Conservation (phyloP, 78 protist genomes). For the Mantamonas sphyraenae region DNA sequence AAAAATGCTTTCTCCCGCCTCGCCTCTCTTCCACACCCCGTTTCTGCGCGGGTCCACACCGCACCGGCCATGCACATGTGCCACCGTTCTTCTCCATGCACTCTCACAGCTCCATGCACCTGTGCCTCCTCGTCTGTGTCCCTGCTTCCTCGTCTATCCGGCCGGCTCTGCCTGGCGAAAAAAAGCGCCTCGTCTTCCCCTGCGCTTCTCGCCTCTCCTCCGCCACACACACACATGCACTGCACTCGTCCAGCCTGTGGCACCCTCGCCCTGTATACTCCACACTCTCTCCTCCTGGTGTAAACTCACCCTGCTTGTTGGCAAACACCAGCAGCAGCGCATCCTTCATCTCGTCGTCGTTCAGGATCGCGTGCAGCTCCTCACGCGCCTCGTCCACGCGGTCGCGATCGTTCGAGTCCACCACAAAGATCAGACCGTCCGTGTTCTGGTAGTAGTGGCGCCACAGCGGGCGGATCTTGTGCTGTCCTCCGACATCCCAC, state of each 20-base stretch:
- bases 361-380: slow-evolving; percentile 63
- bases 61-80: too few species aligned
- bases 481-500: slow-evolving; percentile 91
- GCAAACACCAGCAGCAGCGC: slow-evolving; percentile 81
- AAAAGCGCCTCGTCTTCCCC: not conserved
- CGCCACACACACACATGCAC: too few species aligned
- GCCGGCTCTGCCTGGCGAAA: not conserved
- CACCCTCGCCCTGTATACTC: too few species aligned
- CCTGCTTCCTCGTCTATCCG: too few species aligned
- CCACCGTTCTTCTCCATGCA: too few species aligned
- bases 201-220: not conserved
- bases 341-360: slow-evolving; percentile 78
- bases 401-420: slow-evolving; percentile 82
- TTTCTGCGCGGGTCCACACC: too few species aligned
- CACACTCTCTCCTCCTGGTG: too few species aligned
- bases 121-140: too few species aligned
- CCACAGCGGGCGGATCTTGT: slow-evolving; percentile 88
- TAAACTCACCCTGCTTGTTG: slow-evolving; percentile 76
- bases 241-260: too few species aligned
- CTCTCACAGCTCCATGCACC: too few species aligned
- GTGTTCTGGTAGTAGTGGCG: slow-evolving; percentile 81
- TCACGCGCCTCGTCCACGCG: slow-evolving; percentile 59
- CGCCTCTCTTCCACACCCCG: too few species aligned
- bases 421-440: slow-evolving; percentile 90
- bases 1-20: too few species aligned